Conservation (phyloP, 116 monocot genomes). For the Papilionanthe hybrid region DNA sequence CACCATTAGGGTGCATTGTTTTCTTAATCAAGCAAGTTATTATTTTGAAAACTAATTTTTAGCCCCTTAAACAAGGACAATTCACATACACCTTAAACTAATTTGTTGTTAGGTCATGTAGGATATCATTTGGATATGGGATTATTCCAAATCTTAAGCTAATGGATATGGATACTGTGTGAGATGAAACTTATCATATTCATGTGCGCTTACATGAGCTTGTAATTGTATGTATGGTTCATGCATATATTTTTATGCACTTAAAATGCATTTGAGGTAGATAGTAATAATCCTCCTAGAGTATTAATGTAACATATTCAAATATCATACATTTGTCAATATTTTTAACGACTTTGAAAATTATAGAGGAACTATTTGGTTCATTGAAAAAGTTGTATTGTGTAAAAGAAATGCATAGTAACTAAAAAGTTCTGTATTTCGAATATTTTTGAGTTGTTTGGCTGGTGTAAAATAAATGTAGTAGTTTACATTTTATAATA, state of each 20-base stretch:
- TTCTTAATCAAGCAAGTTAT: neutral
- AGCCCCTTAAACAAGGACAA: neutral
- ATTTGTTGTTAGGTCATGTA: neutral
- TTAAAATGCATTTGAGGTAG: neutral
- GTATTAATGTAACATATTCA: neutral
- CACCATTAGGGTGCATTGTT: neutral
- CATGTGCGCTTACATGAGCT: neutral
- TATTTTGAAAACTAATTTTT: neutral
- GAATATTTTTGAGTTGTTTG: too few species aligned
- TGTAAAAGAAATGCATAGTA: too few species aligned
- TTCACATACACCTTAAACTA: too few species aligned
- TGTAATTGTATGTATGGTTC: neutral
- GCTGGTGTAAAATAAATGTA: too few species aligned
- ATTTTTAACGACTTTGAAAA: too few species aligned
- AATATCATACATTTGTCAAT: too few species aligned
- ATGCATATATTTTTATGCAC: neutral
- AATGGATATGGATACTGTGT: neutral
- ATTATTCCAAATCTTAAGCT: neutral
- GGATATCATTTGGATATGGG: neutral
- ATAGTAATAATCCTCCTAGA: neutral
- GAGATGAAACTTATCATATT: neutral
- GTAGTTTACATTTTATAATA: too few species aligned
- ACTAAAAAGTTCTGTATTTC: too few species aligned
- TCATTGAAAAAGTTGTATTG: too few species aligned
- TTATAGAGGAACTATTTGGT: too few species aligned